Base-by-base conservation (phyloP, 768 basidiomycete genomes). In the Lentinula sp. region DNA sequence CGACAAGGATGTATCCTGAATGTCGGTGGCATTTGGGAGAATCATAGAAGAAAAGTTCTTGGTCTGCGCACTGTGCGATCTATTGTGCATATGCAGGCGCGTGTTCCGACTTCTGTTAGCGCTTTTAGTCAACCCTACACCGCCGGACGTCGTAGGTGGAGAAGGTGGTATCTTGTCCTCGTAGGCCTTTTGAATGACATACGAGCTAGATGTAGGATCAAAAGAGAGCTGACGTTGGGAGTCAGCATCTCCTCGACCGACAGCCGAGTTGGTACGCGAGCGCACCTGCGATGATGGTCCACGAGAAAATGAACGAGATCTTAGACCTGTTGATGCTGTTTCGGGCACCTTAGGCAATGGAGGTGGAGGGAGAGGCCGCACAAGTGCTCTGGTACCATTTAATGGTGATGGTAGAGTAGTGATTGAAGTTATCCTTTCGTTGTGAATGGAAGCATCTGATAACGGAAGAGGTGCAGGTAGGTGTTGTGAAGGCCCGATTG, bases 181-280 rank as follows among this genome's bases (percentile, higher is more conserved):
- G 34, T 32, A 0, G n/a, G 43, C n/a, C 10, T 45, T 59, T 34
- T 21, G 48, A 21, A 59, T 59, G 32, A 59, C 57, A 23, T 59
- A 59, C 9, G 57, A 59, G 23, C 57, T 59, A 5, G 57, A 59
- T 34, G 57, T 49, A 35, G 57, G 57, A 21, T 59, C 57, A 40
- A 59, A 59, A 23, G 34, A 21, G 23, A 59, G 46, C 34, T 59
- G 57, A 18, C 46, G 45, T 4, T 42, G 32, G 10, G 46, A 34
- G 28, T 4, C 6, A 16, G 34, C 10, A 34, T 59, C 57, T 49
- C 6, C 57, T 32, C 57, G 23, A 28, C 57, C 57, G 16, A 35
- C 45, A 13, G 57, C 43, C 8, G 57, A 59, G n/a, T 59, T 59
- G 3, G 43, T 59, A 45, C 57, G 57, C 6, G 57, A 39, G 21